Evolutionary conservation across 345 rosid genomes (phyloP).

Genomic region (Angophora floribunda): DNA sequence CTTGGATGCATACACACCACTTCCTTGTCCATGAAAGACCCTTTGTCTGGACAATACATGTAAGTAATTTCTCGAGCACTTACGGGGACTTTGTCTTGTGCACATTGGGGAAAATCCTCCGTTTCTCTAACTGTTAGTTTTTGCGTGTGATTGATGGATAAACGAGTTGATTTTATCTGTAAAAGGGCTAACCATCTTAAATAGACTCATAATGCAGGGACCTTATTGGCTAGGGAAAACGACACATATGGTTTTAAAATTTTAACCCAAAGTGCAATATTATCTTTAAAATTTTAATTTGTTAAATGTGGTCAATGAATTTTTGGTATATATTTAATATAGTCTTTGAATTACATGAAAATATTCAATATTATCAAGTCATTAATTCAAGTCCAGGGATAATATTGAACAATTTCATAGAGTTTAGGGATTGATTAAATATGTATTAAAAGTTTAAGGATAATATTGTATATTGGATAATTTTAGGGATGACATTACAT

Average conservation of each 20-base stretch:
- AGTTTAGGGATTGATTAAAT: too few relatives aligned
- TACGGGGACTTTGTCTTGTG: background rate
- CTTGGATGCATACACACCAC: too few relatives aligned
- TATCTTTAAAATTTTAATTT: fast-evolving
- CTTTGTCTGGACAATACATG: background rate
- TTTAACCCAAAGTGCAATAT: fast-evolving
- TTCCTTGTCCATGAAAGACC: background rate
- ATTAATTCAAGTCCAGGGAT: too few relatives aligned
- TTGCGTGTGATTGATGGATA: background rate
- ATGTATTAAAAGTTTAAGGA: background rate
- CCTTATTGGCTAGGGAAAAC: background rate
- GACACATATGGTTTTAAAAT: fast-evolving
- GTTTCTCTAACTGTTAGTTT: background rate
- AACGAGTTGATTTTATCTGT: background rate
- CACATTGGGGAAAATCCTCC: fast-evolving
- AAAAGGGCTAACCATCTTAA: background rate
- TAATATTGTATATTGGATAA: too few relatives aligned
- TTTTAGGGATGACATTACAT: too few relatives aligned
- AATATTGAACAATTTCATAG: too few relatives aligned
- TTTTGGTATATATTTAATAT: fast-evolving
- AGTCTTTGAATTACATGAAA: fast-evolving
- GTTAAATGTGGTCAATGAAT: fast-evolving
- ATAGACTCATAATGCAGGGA: background rate
- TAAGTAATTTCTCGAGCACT: background rate
- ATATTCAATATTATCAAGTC: too few relatives aligned